Evolutionary conservation across 2,329 filamentous ascomycete genomes (phyloP).

Genomic region (Alternaria ventricosa): DNA sequence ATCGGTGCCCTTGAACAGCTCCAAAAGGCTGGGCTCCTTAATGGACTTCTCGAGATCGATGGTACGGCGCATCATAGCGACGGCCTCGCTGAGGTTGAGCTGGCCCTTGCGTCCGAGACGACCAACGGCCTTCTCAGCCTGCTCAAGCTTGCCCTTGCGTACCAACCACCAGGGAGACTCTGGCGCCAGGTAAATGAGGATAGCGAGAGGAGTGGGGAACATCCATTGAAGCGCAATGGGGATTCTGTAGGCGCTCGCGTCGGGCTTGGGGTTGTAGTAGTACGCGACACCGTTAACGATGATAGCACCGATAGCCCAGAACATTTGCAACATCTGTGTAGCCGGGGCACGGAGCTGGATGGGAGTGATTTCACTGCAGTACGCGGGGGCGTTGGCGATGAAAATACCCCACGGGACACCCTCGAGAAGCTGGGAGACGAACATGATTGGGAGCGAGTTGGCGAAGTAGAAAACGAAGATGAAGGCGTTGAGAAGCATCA

Average conservation of each 20-base stretch:
- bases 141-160: constrained; percentile 50
- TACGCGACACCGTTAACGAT: constrained; percentile 66
- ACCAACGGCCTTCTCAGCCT: constrained; percentile 56
- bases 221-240: constrained; percentile 53
- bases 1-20: constrained; percentile 64
- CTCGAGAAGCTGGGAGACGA: constrained; percentile 64
- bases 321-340: constrained; percentile 71
- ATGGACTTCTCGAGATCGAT: constrained; percentile 61
- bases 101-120: constrained; percentile 57
- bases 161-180: constrained; percentile 62
- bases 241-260: constrained; percentile 29
- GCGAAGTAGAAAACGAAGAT: constrained; percentile 68
- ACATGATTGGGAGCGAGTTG: constrained; percentile 54
- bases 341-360: constrained; percentile 63
- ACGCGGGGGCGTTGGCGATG: constrained; percentile 69
- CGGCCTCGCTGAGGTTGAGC: constrained; percentile 52
- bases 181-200: constrained; percentile 56
- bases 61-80: constrained; percentile 66
- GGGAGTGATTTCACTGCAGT: constrained; percentile 67
- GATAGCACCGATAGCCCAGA: constrained; percentile 68
- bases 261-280: constrained; percentile 52
- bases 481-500: constrained; percentile 65
- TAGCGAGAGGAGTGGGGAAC: constrained; percentile 53
- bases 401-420: constrained; percentile 72
- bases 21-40: constrained; percentile 57